These are phyloP conservation scores for Pistacia integerrima DNA, from an alignment of 345 rosid species.

Conservation along the genomic window DNA sequence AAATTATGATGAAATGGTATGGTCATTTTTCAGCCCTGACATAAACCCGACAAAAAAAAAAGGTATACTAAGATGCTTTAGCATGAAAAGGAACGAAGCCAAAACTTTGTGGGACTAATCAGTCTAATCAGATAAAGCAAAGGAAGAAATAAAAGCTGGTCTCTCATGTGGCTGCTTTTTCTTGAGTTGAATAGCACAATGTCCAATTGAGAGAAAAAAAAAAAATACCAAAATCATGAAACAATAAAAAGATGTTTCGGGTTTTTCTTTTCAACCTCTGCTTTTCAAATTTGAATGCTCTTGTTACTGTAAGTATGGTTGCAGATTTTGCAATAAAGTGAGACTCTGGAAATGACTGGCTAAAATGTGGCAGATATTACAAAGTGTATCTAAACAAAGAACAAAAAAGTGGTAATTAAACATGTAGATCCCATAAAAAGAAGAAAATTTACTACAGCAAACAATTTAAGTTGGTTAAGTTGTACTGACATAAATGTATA, in stretches of 20 bases:
- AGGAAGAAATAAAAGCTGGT: constrained; percentile 12
- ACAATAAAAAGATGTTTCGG: background rate
- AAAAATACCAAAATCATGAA: background rate
- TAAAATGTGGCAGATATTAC: background rate
- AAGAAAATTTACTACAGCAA: background rate
- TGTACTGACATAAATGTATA: no score
- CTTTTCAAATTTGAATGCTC: background rate
- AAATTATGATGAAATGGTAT: background rate
- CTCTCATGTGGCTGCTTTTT: background rate
- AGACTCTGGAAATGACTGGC: background rate
- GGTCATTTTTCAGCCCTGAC: background rate
- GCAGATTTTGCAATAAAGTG: background rate
- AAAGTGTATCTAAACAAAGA: no score
- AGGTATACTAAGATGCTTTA: constrained; percentile 16
- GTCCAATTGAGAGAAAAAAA: background rate
- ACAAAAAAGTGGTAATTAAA: background rate
- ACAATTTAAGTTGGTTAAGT: no score
- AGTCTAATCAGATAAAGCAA: constrained; percentile 21
- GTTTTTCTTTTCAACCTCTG: background rate
- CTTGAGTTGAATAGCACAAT: constrained; percentile 5
- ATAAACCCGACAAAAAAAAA: constrained; percentile 11
- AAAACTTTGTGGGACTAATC: background rate
- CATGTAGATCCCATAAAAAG: background rate
- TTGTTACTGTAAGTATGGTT: background rate
- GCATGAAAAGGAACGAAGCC: constrained; percentile 15